Evolutionary conservation across 2,329 filamentous ascomycete genomes (phyloP).

Genomic region (Trichoderma arundinaceum): DNA sequence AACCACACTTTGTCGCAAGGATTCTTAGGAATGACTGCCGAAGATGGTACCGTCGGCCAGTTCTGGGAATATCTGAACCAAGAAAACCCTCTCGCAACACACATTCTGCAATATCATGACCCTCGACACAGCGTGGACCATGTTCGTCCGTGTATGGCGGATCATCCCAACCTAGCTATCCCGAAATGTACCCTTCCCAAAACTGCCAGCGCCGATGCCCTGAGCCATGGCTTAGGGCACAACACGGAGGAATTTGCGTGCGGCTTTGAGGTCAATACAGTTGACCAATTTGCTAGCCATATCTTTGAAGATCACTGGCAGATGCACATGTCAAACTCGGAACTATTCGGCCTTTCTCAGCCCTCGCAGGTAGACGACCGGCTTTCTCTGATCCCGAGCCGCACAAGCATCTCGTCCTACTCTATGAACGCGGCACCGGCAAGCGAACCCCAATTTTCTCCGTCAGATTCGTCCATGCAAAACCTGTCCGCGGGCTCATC

Average conservation of each 20-base stretch:
- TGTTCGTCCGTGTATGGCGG: conserved; percentile 39
- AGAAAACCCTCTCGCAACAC: conserved; percentile 39
- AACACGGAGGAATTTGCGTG: conserved; percentile 37
- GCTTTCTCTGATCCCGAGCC: conserved; percentile 16
- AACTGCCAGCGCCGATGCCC: conserved; percentile 28
- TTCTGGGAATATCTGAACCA: conserved; percentile 34
- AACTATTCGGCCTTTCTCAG: background rate
- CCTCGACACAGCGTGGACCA: conserved; percentile 37
- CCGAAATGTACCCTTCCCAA: conserved; percentile 41
- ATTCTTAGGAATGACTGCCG: conserved; percentile 32
- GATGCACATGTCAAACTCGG: conserved; percentile 7
- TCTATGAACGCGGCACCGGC: conserved; percentile 13
- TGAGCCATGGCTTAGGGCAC: conserved; percentile 33
- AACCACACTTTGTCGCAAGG: conserved; percentile 13
- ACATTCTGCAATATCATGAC: conserved; percentile 43
- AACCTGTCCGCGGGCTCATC: conserved; percentile 37
- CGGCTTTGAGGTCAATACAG: conserved; percentile 40
- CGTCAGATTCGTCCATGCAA: conserved; percentile 37
- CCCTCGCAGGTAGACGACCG: background rate
- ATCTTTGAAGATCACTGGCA: conserved; percentile 40
- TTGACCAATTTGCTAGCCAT: conserved; percentile 40
- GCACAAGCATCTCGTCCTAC: conserved; percentile 16
- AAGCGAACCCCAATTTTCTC: conserved; percentile 34
- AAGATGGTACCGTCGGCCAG: conserved; percentile 31
- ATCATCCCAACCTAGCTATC: conserved; percentile 38